Base-by-base conservation (phyloP, 1,139 yeast genomes). In the Yamadazyma epiphylla region DNA sequence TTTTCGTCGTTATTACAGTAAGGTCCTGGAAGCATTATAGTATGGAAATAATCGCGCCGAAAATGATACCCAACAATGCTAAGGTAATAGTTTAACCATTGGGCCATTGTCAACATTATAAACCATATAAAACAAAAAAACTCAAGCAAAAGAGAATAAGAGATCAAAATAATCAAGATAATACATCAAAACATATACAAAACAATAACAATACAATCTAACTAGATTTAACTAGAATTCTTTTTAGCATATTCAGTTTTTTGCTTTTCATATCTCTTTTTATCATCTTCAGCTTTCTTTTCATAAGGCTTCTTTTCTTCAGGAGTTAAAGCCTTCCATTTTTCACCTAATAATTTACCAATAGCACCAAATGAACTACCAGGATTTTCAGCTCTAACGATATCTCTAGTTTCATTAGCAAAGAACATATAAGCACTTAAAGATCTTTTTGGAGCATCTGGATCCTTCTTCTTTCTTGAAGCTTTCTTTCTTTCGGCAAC, bases 401-500 rank as follows among this genome's bases (percentile, higher is more conserved):
- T 77, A 63, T 89, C 96, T 73, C 97, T 88, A 77, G 85, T 84
- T 55, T 88, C 96, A 58, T 87, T 88, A 51, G 98, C 97, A 57
- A 89, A 91, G 77, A 85, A 89, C 97, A 91, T 89, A 80, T 91
- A 91, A 34, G 97, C 96, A 41, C 96, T 87, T 58, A 91, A 72
- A 22, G 97, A 87, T 66, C 97, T 83, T 86, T 91, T 91, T 61
- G 98, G 98, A 45, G 98, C 98, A 65, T 89, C 89, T 70, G 97
- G 97, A 67, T 91, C 96, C 72, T 68, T 68, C 73, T 68, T 68
- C 59, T 67, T 68, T 66, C 74, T 68, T 41, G 69, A 54, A 38
- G 69, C 46, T 52, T 64, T 68, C 55, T 66, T 68, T 53, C 62
- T 68, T 55, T 67, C 74, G 27, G 54, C 50, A 48, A 47, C 31